These are phyloP conservation scores for Fomitopsis serialis DNA, from an alignment of 768 basidiomycete genomes.

Conservation along the genomic window DNA sequence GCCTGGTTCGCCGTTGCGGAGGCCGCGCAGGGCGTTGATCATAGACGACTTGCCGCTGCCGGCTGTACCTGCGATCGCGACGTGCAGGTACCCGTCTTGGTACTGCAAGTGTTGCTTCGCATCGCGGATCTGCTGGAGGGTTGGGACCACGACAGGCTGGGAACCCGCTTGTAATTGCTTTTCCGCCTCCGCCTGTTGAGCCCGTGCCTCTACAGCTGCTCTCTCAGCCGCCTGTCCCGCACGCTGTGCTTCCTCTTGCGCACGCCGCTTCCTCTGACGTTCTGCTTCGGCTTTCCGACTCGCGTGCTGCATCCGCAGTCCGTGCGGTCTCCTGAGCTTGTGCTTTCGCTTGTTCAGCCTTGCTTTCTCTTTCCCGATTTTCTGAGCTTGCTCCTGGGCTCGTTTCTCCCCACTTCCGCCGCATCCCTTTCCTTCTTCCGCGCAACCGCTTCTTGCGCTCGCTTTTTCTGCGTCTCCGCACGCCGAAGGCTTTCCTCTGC, in stretches of 20 bases:
- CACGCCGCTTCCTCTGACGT: not conserved
- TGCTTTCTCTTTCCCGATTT: not conserved
- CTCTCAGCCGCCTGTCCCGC: not conserved
- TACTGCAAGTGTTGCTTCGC: not conserved
- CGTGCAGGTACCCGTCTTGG: not conserved
- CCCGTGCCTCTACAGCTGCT: not conserved
- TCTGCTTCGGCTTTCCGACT: not conserved
- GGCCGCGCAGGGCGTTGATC: not conserved
- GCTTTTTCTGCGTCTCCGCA: not conserved
- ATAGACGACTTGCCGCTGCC: constrained; percentile 4
- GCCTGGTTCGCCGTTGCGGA: not conserved
- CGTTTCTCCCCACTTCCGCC: not conserved
- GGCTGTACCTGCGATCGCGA: constrained; percentile 1
- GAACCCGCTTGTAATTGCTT: not conserved
- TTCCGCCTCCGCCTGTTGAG: not conserved
- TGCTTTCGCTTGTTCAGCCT: not conserved
- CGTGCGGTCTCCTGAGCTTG: not conserved
- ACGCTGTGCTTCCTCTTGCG: not conserved
- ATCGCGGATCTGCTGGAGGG: not conserved
- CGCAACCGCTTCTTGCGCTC: not conserved
- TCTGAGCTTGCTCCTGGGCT: not conserved
- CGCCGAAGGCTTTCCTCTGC: not conserved
- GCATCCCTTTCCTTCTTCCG: not conserved
- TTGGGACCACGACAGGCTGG: not conserved
- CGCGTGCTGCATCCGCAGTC: not conserved